These are phyloP conservation scores for Lasiosphaeria ovina DNA, from an alignment of 495 filamentous ascomycete species.

Conservation along the genomic window DNA sequence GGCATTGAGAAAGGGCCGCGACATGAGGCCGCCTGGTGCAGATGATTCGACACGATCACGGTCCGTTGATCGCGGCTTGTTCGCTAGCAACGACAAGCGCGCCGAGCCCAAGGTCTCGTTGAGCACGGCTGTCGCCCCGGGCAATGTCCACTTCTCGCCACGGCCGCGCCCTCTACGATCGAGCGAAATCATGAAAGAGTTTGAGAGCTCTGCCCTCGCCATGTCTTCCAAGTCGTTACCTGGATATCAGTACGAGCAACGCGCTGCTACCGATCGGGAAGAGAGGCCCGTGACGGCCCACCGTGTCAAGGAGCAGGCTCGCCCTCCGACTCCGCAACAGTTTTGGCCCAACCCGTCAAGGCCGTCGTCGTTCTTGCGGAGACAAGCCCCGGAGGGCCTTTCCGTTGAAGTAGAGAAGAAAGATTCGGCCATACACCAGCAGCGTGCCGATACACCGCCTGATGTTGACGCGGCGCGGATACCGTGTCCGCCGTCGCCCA, in stretches of 20 bases:
- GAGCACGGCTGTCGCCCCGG: slow-evolving; percentile 61
- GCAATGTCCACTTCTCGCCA: slow-evolving; percentile 54
- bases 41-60: slow-evolving; percentile 48
- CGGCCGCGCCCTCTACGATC: slow-evolving; percentile 37
- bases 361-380: slow-evolving; percentile 28
- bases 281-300: slow-evolving; percentile 42
- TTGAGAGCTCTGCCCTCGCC: slow-evolving; percentile 32
- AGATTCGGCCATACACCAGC: slow-evolving; percentile 23
- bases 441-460: slow-evolving; percentile 9
- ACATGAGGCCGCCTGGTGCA: slow-evolving; percentile 43
- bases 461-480: slow-evolving; percentile 25
- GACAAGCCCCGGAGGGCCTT: slow-evolving; percentile 24
- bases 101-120: slow-evolving; percentile 62
- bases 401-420: slow-evolving; percentile 19
- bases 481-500: slow-evolving; percentile 50
- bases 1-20: slow-evolving; percentile 42
- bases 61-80: slow-evolving; percentile 56
- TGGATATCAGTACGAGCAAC: slow-evolving; percentile 40
- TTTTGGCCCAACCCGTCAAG: slow-evolving; percentile 28
- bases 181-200: slow-evolving; percentile 24
- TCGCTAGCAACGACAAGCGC: slow-evolving; percentile 57
- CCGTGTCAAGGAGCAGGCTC: slow-evolving; percentile 34
- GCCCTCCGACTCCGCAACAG: slow-evolving; percentile 25
- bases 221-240: slow-evolving; percentile 29
- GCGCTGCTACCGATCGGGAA: slow-evolving; percentile 29